These are phyloP conservation scores for Leptodermis oblonga DNA, from an alignment of 257 asterid genomes.

Conservation along the genomic window DNA sequence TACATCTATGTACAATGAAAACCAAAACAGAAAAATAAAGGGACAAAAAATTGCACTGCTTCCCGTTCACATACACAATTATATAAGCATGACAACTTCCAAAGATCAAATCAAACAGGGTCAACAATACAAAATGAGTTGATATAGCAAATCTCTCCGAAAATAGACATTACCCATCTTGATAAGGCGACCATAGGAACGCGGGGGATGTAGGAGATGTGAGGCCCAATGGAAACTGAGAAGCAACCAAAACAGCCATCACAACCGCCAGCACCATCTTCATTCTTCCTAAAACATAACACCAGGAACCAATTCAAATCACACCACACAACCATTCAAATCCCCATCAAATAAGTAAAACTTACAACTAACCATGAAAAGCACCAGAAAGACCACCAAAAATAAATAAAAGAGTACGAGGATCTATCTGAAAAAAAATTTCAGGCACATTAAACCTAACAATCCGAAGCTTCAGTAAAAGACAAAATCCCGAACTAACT, in stretches of 20 bases:
- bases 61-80: not conserved
- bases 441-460: not conserved
- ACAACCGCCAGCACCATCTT: constrained; percentile 10
- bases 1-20: not conserved
- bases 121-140: not conserved
- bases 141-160: not conserved
- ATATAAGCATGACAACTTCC: not conserved
- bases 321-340: not conserved
- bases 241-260: constrained; percentile 10
- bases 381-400: not conserved
- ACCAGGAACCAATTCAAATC: not conserved
- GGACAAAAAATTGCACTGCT: not conserved
- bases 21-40: not conserved
- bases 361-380: not conserved
- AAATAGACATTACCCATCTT: constrained; percentile 21
- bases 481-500: not conserved
- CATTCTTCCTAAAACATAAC: constrained; percentile 8
- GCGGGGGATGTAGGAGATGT: constrained; percentile 28
- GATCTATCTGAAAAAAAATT: not conserved
- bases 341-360: not conserved
- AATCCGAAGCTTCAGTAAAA: not conserved
- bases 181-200: constrained; percentile 29
- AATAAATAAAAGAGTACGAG: too few relatives aligned
- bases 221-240: constrained; percentile 18
- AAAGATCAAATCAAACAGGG: not conserved